phyloP scores from a whole-genome alignment of 2,329 filamentous ascomycete genomes.

The Colletotrichum tabaci region DNA sequence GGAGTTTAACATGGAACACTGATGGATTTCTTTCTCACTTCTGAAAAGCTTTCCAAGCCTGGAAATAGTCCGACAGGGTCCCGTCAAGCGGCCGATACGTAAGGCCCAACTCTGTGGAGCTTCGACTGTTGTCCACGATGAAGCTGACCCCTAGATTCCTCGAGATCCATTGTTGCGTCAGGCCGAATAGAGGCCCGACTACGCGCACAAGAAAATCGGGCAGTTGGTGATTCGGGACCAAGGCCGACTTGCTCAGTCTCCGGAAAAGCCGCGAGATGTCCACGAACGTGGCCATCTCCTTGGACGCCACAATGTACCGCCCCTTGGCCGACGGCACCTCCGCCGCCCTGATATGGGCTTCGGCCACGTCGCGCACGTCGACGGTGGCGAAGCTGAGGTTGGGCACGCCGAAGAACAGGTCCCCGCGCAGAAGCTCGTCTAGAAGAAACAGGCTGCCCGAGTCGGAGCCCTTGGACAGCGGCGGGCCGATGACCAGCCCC shows the following conservation, averaged over 20 bases:
- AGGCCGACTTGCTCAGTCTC: background rate
- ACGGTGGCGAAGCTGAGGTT: constrained; percentile 44
- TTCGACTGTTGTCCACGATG: background rate
- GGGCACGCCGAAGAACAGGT: constrained; percentile 45
- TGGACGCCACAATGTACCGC: constrained; percentile 5
- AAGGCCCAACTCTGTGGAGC: background rate
- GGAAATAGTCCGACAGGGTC: background rate
- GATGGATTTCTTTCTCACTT: background rate
- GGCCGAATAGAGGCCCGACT: background rate
- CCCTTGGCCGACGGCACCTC: constrained; percentile 30
- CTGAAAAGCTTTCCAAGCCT: background rate
- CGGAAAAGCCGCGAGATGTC: background rate
- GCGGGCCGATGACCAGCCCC: constrained; percentile 47
- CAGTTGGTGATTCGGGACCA: background rate
- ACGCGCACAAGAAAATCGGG: constrained; percentile 2
- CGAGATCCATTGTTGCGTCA: background rate
- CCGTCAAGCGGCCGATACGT: background rate
- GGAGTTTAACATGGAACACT: too few species aligned
- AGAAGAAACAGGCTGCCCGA: constrained; percentile 48
- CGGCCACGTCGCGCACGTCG: constrained; percentile 43
- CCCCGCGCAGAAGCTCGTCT: constrained; percentile 45
- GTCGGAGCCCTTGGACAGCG: constrained; percentile 44
- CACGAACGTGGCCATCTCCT: constrained; percentile 1
- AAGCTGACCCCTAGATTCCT: constrained; percentile 1
- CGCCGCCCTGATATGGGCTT: constrained; percentile 39